These are phyloP conservation scores for Apiotrichum domesticum DNA, from an alignment of 1,284 basidiomycete species.

Conservation along the genomic window DNA sequence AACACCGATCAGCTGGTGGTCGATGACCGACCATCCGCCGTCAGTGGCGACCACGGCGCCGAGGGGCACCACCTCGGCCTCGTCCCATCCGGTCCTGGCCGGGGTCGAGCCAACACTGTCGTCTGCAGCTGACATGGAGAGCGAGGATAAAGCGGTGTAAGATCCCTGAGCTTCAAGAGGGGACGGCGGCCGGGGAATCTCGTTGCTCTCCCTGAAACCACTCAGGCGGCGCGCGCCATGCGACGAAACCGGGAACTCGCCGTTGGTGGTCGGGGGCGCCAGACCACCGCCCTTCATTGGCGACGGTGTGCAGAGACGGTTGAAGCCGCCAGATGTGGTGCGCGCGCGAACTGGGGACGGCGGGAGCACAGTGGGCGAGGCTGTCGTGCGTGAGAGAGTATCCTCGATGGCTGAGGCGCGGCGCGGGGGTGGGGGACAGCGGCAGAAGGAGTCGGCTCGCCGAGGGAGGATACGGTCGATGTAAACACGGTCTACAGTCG, in stretches of 20 bases:
- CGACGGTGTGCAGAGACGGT: not conserved
- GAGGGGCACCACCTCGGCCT: constrained; percentile 27
- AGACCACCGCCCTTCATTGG: constrained; percentile 6
- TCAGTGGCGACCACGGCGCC: constrained; percentile 24
- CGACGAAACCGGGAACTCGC: constrained; percentile 37
- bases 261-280: constrained; percentile 1
- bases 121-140: constrained; percentile 9
- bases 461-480: constrained; percentile 29
- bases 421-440: constrained; percentile 19
- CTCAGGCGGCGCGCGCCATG: constrained; percentile 33
- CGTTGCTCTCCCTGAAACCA: constrained; percentile 12
- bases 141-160: constrained; percentile 6
- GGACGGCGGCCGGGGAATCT: constrained; percentile 9
- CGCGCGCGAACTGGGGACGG: constrained; percentile 4
- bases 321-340: not conserved
- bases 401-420: constrained; percentile 23
- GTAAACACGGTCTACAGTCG: constrained; percentile 24
- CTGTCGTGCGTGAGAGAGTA: not conserved
- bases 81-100: constrained; percentile 12
- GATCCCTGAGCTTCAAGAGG: constrained; percentile 8
- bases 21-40: constrained; percentile 22
- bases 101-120: constrained; percentile 1
- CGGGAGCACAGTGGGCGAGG: not conserved
- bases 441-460: constrained; percentile 19
- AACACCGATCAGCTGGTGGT: constrained; percentile 26